phyloP scores from a whole-genome alignment of 495 filamentous ascomycete genomes.

The Penicillium subrubescens region DNA sequence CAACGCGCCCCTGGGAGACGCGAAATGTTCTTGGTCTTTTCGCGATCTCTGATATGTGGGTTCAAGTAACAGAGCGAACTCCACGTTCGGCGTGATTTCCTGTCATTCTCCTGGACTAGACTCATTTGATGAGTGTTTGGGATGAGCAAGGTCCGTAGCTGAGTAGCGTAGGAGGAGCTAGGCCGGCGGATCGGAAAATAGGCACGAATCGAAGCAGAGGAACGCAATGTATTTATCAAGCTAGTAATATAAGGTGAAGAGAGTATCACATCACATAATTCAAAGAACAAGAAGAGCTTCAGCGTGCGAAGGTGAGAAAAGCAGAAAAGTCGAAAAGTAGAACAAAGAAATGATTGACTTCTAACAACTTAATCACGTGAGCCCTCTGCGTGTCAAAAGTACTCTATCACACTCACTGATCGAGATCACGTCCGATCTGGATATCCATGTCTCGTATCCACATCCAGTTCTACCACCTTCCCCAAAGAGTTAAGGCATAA shows the following conservation, averaged over 20 bases:
- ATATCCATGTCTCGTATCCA: too few species aligned
- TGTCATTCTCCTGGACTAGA: not conserved
- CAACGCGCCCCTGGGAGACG: constrained; percentile 43
- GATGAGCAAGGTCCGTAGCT: not conserved
- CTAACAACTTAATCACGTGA: too few species aligned
- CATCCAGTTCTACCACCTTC: too few species aligned
- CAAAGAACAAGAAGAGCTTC: too few species aligned
- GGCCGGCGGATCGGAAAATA: not conserved
- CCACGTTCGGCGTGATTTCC: not conserved
- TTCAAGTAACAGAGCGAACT: constrained; percentile 22
- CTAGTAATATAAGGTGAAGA: not conserved
- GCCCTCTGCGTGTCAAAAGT: too few species aligned
- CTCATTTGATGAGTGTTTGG: not conserved
- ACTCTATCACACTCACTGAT: too few species aligned
- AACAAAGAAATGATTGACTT: too few species aligned
- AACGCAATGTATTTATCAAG: not conserved
- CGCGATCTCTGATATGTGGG: constrained; percentile 32
- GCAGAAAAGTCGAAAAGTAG: too few species aligned
- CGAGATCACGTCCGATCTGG: too few species aligned
- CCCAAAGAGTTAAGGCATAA: too few species aligned
- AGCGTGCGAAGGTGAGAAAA: too few species aligned
- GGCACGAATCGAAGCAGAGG: not conserved
- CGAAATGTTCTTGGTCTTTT: constrained; percentile 28
- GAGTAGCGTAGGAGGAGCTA: not conserved
- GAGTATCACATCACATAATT: not conserved